Conservation (phyloP, 495 filamentous ascomycete genomes). For the Penicillium coffeae region DNA sequence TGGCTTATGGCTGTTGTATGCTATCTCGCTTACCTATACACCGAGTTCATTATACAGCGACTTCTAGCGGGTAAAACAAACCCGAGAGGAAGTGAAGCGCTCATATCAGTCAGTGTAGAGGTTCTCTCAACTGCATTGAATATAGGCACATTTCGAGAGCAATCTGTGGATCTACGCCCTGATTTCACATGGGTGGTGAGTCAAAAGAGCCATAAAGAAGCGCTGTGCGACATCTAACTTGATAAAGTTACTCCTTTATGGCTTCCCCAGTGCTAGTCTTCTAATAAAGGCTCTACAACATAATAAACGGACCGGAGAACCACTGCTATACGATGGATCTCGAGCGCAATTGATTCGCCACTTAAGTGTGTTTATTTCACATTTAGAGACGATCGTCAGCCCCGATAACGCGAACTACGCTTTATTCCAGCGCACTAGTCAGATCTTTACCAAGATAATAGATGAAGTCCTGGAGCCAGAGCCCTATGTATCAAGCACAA, state of each 20-base stretch:
- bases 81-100: conserved; percentile 24
- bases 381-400: conserved; percentile 24
- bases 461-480: conserved; percentile 34
- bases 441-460: conserved; percentile 28
- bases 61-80: conserved; percentile 38
- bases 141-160: conserved; percentile 37
- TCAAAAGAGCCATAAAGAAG: neutral
- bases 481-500: neutral
- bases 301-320: conserved; percentile 37
- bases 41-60: conserved; percentile 43
- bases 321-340: conserved; percentile 37
- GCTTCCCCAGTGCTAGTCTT: conserved; percentile 37
- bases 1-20: conserved; percentile 32
- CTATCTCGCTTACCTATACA: conserved; percentile 38
- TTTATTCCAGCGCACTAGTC: conserved; percentile 25
- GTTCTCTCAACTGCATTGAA: conserved; percentile 38
- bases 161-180: conserved; percentile 24
- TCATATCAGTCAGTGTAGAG: conserved; percentile 34
- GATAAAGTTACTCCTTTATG: conserved; percentile 36
- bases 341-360: conserved; percentile 56
- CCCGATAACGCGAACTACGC: conserved; percentile 20
- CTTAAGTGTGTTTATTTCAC: conserved; percentile 51
- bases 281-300: conserved; percentile 43
- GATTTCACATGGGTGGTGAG: conserved; percentile 25
- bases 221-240: neutral